Evolutionary conservation across 2,329 filamentous ascomycete genomes (phyloP), one percentile per base, ranked within the genome.

Genomic region (Zasmidium citrigriseum): DNA sequence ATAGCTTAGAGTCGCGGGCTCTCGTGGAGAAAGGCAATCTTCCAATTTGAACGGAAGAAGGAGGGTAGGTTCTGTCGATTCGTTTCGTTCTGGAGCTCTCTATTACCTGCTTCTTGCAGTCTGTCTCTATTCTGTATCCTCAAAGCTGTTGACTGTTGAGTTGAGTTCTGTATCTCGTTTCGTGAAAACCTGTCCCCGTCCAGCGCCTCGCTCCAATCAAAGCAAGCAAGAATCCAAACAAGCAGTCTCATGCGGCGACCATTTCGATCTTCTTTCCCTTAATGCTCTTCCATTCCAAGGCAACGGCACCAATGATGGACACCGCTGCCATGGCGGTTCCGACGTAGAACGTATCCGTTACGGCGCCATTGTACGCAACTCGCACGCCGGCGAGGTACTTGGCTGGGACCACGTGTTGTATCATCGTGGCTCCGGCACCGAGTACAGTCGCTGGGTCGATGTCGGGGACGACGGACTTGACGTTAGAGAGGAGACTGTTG

Each of bases 211-310:
- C 44, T 44, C 29, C 34, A 29, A 23, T 25, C 18, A 7, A 22
- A 18, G 16, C 47, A 44, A 25, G 7, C 34, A 11, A 11, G 11
- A 29, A 29, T n/a, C n/a, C n/a, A n/a, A 46, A 47, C 52, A 22
- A 25, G 18, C 1, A 18, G 11, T 34, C 23, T 47, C 63, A 72
- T 11, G 68, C 71, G 44, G 66, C 68, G 22, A 63, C 65, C 69
- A 72, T 70, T 63, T 75, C 70, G 51, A 79, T 73, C 64, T 77
- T 75, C 66, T 72, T 72, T 22, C 70, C 70, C 78, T 89, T 89
- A 67, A 90, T 85, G 63, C 77, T 86, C 70, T 78, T 82, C 86
- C 86, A 90, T 74, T 89, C 83, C 64, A 89, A 81, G 5, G 76
- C 74, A 0, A 79, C 65, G 0, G 81, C 78, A 0, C 84, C 86